Percentiles rank a stretch among this genome's conserved stretches.
These are phyloP conservation scores for Lathyrus tuberosus DNA, from an alignment of 306 rosid species.

Conservation along the genomic window DNA sequence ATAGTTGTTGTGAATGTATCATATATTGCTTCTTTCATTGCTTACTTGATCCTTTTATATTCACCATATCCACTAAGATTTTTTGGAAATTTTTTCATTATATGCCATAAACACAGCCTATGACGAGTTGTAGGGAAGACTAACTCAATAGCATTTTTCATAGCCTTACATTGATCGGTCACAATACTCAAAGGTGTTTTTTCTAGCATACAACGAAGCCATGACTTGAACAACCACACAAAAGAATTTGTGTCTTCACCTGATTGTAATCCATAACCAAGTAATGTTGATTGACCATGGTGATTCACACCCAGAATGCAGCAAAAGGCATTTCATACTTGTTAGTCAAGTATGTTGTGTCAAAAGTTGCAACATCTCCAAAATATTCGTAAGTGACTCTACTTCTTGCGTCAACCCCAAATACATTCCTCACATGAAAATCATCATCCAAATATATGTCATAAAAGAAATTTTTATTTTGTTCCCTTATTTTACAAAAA, in stretches of 20 bases:
- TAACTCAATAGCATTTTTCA: neutral
- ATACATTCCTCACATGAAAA: too few relatives aligned
- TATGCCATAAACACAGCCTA: too few relatives aligned
- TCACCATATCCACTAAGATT: too few relatives aligned
- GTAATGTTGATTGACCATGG: neutral
- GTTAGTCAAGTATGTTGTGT: too few relatives aligned
- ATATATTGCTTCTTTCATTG: neutral
- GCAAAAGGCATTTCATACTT: too few relatives aligned
- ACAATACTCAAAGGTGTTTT: neutral
- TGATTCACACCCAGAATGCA: too few relatives aligned
- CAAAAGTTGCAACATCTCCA: too few relatives aligned
- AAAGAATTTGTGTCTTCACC: neutral
- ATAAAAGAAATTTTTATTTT: neutral
- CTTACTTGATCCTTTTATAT: too few relatives aligned
- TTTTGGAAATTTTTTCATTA: too few relatives aligned
- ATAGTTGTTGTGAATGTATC: neutral
- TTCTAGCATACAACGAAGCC: conserved; percentile 11
- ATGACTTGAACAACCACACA: neutral
- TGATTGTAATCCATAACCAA: neutral
- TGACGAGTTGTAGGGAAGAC: too few relatives aligned
- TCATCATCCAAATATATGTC: neutral
- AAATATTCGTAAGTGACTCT: too few relatives aligned
- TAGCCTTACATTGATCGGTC: neutral
- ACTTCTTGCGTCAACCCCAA: too few relatives aligned
- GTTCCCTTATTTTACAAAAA: conserved; percentile 4